Evolutionary conservation across 768 basidiomycete species (phyloP).

Genomic region (Trametes sanguinea): DNA sequence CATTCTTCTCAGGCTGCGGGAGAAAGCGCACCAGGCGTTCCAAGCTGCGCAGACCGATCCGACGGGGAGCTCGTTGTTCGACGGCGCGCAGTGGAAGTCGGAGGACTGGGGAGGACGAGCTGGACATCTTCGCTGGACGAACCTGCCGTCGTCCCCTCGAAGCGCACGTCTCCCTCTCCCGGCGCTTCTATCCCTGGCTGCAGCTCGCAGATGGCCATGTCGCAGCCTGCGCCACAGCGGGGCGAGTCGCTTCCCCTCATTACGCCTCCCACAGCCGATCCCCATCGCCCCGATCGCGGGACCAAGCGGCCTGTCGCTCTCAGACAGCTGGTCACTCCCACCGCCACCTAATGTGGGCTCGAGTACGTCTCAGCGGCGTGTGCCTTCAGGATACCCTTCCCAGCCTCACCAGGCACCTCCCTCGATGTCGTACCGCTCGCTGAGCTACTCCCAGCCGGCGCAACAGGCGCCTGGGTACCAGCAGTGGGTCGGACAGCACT

Average conservation of each 20-base stretch:
- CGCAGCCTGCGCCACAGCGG: not conserved
- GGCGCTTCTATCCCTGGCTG: not conserved
- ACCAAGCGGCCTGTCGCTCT: conserved; percentile 1
- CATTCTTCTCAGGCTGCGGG: conserved; percentile 58
- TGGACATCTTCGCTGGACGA: conserved; percentile 69
- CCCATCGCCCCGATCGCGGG: conserved; percentile 10
- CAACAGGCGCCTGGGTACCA: not conserved
- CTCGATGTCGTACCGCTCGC: conserved; percentile 10
- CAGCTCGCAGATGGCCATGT: not conserved
- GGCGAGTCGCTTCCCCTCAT: conserved; percentile 11
- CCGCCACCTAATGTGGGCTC: not conserved
- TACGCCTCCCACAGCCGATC: conserved; percentile 16
- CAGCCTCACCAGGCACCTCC: not conserved
- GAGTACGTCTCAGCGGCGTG: not conserved
- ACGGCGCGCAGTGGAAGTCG: conserved; percentile 52
- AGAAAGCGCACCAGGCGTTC: conserved; percentile 66
- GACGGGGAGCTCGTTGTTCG: conserved; percentile 30
- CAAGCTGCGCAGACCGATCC: conserved; percentile 41
- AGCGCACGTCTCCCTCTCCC: conserved; percentile 34
- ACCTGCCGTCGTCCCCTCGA: conserved; percentile 60
- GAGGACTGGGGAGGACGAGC: conserved; percentile 63
- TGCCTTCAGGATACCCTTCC: too few species aligned
- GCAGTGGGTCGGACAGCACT: conserved; percentile 13
- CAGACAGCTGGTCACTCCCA: conserved; percentile 8
- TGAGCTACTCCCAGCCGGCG: conserved; percentile 19